Evolutionary conservation across 306 rosid genomes (phyloP), one percentile per base, ranked within the genome.

Genomic region (Castanea crenata): DNA sequence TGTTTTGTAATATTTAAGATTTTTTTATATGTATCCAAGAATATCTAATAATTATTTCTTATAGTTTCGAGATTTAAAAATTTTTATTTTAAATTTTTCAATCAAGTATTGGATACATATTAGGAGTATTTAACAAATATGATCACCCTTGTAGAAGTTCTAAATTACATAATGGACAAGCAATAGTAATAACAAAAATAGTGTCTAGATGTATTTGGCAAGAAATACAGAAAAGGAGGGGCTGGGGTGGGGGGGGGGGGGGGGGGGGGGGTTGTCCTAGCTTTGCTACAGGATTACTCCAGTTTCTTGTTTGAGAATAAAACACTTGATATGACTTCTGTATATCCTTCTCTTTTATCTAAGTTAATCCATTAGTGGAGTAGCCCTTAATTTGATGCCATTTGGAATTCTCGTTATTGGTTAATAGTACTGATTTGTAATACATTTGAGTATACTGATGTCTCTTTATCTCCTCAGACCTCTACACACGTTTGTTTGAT

Each of bases 401-500:
- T 21, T 69, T 49, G 46, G 31, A 69, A 57, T 13, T 8, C 58
- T 27, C 12, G 5, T 49, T 51, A 4, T 62, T 38, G 65, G 69
- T 74, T 65, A 27, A 61, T 27, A 27, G 16, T 64, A 16, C 74
- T 29, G 61, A 56, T 61, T 59, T 23, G 32, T 19, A 9, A 51
- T 34, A 49, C 54, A 61, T 18, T 23, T 32, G 61, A 62, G 76
- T 79, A 41, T 32, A 56, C 73, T 85, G 73, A 91, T 76, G 51
- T 59, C 61, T 56, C 71, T 77, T 77, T 58, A 56, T 89, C 78
- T 88, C 77, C 61, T 77, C 93, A 95, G 98, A 90, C 98, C 62
- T 69, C 89, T 20, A 91, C 99, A 27, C 99, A 95, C 75, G 88
- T 95, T 80, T 92, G 97, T 87, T 88, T 95, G 92, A 93, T 95